Percentiles rank a stretch among this genome's conserved stretches.
phyloP scores from a whole-genome alignment of 2,329 filamentous ascomycete species.

The Neurospora crassa region DNA sequence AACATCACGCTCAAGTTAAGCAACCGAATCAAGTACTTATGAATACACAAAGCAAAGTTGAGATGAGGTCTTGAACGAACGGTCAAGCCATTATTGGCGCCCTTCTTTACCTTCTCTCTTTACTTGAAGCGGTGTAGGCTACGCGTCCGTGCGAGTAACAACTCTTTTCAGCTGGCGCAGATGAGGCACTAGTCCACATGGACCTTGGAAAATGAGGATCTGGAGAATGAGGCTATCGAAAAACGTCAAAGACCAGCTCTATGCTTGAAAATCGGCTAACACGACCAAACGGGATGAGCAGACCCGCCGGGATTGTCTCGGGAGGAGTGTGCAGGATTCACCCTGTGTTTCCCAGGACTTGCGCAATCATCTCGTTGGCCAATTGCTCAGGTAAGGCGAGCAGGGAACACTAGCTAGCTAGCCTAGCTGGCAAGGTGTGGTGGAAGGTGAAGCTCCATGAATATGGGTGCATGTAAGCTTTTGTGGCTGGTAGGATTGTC shows the following conservation, averaged over 20 bases:
- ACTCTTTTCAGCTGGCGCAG: neutral
- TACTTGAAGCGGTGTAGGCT: neutral
- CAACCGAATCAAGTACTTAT: no score
- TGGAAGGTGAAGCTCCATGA: neutral
- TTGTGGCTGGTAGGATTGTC: neutral
- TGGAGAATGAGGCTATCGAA: neutral
- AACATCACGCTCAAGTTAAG: no score
- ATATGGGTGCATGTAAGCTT: neutral
- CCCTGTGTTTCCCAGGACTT: neutral
- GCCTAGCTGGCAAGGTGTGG: neutral
- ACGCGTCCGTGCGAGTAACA: neutral
- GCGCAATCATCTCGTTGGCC: neutral
- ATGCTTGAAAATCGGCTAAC: neutral
- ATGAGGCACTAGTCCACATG: neutral
- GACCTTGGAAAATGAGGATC: neutral
- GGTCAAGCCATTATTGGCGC: no score
- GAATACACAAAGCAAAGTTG: no score
- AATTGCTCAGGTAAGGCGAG: neutral
- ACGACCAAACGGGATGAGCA: neutral
- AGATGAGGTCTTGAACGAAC: no score
- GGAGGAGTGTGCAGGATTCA: neutral
- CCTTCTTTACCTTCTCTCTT: no score
- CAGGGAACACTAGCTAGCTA: neutral
- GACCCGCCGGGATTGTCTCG: neutral
- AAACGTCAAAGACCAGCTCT: neutral